Evolutionary conservation across 1,284 basidiomycete species (phyloP).

Genomic region (Rhodotorula sp.): DNA sequence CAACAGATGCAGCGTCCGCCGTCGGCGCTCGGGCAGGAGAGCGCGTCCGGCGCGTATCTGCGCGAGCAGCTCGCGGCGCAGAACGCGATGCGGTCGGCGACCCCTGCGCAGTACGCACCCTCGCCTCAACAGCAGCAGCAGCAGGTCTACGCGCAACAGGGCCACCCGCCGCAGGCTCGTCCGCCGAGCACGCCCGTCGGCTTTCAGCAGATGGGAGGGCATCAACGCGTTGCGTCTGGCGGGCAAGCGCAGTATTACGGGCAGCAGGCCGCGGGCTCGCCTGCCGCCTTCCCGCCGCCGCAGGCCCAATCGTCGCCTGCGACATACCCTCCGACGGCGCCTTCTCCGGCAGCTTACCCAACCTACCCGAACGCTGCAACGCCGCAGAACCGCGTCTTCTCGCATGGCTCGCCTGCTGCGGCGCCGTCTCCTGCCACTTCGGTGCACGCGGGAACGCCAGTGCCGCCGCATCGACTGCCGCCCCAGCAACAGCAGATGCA

Average conservation of each 20-base stretch:
- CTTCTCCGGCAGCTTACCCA: neutral
- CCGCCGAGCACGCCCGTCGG: neutral
- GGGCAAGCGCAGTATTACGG: neutral
- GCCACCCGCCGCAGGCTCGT: neutral
- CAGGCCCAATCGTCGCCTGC: constrained; percentile 1
- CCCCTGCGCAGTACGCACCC: neutral
- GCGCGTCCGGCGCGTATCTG: constrained; percentile 23
- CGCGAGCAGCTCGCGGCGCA: constrained; percentile 27
- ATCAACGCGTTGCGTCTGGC: constrained; percentile 21
- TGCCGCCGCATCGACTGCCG: neutral
- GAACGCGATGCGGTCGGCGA: neutral
- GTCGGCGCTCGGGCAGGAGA: constrained; percentile 12
- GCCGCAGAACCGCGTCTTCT: neutral
- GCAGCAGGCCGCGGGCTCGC: neutral
- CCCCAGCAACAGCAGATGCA: constrained; percentile 2
- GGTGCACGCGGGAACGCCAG: neutral
- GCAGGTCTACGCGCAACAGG: neutral
- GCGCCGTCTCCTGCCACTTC: neutral
- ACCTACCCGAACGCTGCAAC: neutral
- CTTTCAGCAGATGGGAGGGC: neutral
- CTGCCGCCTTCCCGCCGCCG: neutral
- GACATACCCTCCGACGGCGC: neutral
- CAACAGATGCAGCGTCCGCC: constrained; percentile 7
- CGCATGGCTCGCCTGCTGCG: constrained; percentile 1
- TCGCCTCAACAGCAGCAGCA: constrained; percentile 3